Conservation (phyloP, 306 rosid genomes). For the Gastrolobium bilobum region DNA sequence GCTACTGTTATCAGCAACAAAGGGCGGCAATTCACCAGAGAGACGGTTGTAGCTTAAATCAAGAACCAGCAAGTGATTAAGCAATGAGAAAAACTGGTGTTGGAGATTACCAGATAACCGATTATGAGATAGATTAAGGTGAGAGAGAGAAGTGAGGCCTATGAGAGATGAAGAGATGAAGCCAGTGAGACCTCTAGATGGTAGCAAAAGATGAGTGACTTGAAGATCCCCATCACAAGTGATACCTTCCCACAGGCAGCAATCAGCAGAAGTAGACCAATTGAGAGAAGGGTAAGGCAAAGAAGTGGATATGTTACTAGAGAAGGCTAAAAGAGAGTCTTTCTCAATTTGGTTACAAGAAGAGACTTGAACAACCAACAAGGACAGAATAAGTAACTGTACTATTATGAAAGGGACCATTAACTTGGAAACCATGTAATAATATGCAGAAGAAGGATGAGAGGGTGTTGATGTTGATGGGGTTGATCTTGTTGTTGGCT, state of each 20-base stretch:
- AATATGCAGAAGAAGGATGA: background rate
- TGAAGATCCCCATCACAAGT: slow-evolving; percentile 55
- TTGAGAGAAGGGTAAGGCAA: slow-evolving; percentile 53
- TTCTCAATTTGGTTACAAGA: slow-evolving; percentile 63
- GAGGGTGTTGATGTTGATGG: slow-evolving; percentile 17
- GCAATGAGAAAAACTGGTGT: slow-evolving; percentile 50
- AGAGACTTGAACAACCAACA: slow-evolving; percentile 51
- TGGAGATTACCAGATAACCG: slow-evolving; percentile 65
- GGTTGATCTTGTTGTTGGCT: slow-evolving; percentile 17
- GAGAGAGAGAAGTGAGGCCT: slow-evolving; percentile 60
- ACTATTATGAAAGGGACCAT: slow-evolving; percentile 39
- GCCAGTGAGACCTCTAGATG: slow-evolving; percentile 68
- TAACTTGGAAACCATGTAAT: slow-evolving; percentile 46
- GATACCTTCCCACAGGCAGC: slow-evolving; percentile 88
- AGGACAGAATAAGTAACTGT: slow-evolving; percentile 43
- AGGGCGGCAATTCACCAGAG: slow-evolving; percentile 54
- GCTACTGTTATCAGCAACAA: slow-evolving; percentile 16
- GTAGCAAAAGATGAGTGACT: slow-evolving; percentile 64
- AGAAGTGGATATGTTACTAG: slow-evolving; percentile 44
- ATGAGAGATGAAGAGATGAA: slow-evolving; percentile 52
- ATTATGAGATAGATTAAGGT: slow-evolving; percentile 76
- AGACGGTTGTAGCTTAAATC: slow-evolving; percentile 70
- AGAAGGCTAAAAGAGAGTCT: slow-evolving; percentile 63
- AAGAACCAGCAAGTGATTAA: slow-evolving; percentile 58
- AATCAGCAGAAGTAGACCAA: slow-evolving; percentile 74